Evolutionary conservation across 2,329 filamentous ascomycete genomes (phyloP).

Genomic region (Bipolaris gigantea): DNA sequence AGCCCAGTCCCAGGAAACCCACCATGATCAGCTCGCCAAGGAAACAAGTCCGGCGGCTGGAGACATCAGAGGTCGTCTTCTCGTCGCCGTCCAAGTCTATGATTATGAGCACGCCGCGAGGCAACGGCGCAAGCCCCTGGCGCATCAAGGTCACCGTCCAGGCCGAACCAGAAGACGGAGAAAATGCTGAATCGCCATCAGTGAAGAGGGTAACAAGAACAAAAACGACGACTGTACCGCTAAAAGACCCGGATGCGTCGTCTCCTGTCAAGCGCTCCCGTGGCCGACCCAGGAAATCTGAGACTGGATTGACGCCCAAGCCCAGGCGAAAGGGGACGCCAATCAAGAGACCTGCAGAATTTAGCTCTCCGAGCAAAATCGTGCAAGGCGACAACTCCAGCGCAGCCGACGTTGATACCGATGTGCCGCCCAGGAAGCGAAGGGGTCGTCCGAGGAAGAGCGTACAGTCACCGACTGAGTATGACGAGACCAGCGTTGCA

Average conservation of each 20-base stretch:
- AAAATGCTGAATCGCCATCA: slow-evolving; percentile 37
- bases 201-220: slow-evolving; percentile 33
- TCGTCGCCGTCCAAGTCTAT: slow-evolving; percentile 50
- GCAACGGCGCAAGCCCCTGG: slow-evolving; percentile 49
- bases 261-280: slow-evolving; percentile 43
- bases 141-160: slow-evolving; percentile 55
- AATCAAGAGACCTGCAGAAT: slow-evolving; percentile 30
- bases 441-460: slow-evolving; percentile 41
- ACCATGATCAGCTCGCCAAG: slow-evolving; percentile 37
- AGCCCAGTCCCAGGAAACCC: slow-evolving; percentile 23
- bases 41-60: slow-evolving; percentile 29
- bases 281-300: slow-evolving; percentile 44
- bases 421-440: slow-evolving; percentile 32
- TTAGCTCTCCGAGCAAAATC: slow-evolving; percentile 25
- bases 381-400: slow-evolving; percentile 23
- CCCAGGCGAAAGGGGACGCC: slow-evolving; percentile 41
- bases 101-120: slow-evolving; percentile 47
- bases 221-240: slow-evolving; percentile 46
- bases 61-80: slow-evolving; percentile 26
- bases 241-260: slow-evolving; percentile 45
- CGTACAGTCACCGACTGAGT: slow-evolving; percentile 22
- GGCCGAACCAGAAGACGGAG: slow-evolving; percentile 47
- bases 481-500: slow-evolving; percentile 18
- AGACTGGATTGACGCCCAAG: slow-evolving; percentile 29
- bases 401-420: slow-evolving; percentile 29